These are phyloP conservation scores for Phytophthora citricola DNA, from an alignment of 352 stramenopile genomes.

Conservation along the genomic window DNA sequence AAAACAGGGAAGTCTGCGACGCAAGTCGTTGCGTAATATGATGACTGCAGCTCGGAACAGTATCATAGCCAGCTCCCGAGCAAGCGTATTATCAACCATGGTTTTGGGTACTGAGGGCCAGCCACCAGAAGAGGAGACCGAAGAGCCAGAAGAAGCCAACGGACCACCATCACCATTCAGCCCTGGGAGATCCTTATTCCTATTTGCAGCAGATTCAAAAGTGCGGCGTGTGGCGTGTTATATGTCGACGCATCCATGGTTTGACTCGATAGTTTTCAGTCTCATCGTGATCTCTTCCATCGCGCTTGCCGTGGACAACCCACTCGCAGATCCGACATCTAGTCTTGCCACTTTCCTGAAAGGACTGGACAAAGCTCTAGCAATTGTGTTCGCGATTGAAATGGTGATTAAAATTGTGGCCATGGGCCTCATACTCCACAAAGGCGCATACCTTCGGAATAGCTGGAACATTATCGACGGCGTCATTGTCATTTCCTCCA, in stretches of 20 bases:
- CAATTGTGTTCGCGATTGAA: conserved; percentile 86
- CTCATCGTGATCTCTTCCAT: conserved; percentile 90
- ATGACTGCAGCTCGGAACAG: conserved; percentile 19
- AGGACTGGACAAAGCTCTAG: conserved; percentile 77
- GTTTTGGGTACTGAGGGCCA: conserved; percentile 7
- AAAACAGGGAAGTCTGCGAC: conserved; percentile 3
- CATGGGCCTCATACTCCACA: conserved; percentile 72
- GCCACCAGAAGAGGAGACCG: conserved; percentile 3
- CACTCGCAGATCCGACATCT: conserved; percentile 66
- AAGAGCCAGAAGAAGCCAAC: conserved; percentile 8
- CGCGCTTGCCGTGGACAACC: conserved; percentile 88
- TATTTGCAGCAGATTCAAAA: conserved; percentile 56
- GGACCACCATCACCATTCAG: neutral
- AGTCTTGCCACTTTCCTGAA: conserved; percentile 50
- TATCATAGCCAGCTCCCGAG: conserved; percentile 21
- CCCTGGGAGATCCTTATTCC: conserved; percentile 45
- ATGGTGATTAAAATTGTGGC: conserved; percentile 92
- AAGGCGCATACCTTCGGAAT: conserved; percentile 81
- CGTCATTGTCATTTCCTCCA: conserved; percentile 85
- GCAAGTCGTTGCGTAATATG: conserved; percentile 17
- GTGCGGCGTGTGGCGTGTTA: conserved; percentile 46
- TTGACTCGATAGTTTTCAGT: conserved; percentile 82
- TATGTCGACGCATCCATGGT: conserved; percentile 70
- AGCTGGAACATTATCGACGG: conserved; percentile 93
- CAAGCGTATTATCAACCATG: conserved; percentile 20